These are phyloP conservation scores for Prunus campanulata DNA, from an alignment of 306 rosid species.

Conservation along the genomic window DNA sequence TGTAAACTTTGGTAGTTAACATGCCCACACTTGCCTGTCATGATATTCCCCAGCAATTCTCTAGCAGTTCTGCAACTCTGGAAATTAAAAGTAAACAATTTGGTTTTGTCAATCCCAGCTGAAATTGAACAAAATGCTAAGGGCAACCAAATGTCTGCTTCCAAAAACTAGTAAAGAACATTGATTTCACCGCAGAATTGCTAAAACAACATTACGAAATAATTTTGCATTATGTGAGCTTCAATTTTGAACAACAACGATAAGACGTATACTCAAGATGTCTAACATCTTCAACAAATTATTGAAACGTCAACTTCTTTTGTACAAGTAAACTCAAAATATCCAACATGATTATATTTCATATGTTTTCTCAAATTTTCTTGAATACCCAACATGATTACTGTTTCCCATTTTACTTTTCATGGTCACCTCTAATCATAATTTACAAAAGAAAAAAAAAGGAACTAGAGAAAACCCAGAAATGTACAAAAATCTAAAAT, in stretches of 20 bases:
- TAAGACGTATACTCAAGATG: too few species aligned
- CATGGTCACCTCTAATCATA: neutral
- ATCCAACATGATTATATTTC: neutral
- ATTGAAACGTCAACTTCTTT: neutral
- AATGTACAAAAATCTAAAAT: neutral
- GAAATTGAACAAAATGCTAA: neutral
- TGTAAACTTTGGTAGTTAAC: neutral
- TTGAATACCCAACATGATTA: neutral
- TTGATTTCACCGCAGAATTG: neutral
- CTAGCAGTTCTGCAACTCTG: conserved; percentile 44
- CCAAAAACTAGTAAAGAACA: neutral
- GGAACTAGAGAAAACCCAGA: neutral
- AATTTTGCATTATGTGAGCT: neutral
- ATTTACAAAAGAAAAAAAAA: neutral
- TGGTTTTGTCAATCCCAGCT: neutral
- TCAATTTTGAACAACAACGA: neutral
- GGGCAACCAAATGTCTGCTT: neutral
- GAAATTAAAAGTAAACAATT: conserved; percentile 10
- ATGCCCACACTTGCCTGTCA: conserved; percentile 50
- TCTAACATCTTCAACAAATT: too few species aligned
- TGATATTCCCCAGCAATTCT: conserved; percentile 30
- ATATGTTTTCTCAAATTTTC: neutral
- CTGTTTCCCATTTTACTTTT: neutral
- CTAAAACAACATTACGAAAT: neutral
- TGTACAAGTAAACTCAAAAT: neutral